Evolutionary conservation across 2,329 filamentous ascomycete species (phyloP).

Genomic region (Hypocreales sp.): DNA sequence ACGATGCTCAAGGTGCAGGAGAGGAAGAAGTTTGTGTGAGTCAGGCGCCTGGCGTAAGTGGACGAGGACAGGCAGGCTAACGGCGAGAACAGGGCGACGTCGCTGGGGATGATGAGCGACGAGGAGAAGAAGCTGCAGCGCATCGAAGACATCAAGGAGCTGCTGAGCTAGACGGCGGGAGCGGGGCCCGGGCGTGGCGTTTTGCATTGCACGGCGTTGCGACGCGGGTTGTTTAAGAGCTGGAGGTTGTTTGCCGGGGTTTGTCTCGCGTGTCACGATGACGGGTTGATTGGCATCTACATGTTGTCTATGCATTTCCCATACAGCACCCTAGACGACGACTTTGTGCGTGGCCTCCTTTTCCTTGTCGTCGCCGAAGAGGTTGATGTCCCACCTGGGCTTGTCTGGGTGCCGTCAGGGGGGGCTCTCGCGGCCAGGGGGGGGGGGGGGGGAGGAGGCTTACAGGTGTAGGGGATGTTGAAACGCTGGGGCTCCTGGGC

Average conservation of each 20-base stretch:
- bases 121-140: slow-evolving; percentile 82
- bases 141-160: slow-evolving; percentile 86
- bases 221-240: too few relatives aligned
- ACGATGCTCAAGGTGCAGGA: slow-evolving; percentile 91
- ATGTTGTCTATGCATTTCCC: too few relatives aligned
- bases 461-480: slow-evolving; percentile 27
- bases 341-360: slow-evolving; percentile 31
- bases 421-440: background rate
- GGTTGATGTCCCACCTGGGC: slow-evolving; percentile 39
- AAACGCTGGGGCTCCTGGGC: slow-evolving; percentile 33
- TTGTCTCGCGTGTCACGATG: too few relatives aligned
- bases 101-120: slow-evolving; percentile 84
- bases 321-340: too few relatives aligned
- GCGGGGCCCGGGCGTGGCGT: too few relatives aligned
- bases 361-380: slow-evolving; percentile 39
- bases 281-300: background rate
- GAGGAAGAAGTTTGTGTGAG: slow-evolving; percentile 87
- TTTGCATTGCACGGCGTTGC: too few relatives aligned
- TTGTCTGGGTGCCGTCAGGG: slow-evolving; percentile 16
- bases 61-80: slow-evolving; percentile 4
- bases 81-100: slow-evolving; percentile 53
- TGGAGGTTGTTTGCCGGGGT: too few relatives aligned
- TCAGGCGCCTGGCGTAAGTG: slow-evolving; percentile 14
- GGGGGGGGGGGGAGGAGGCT: slow-evolving; percentile 7
- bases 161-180: slow-evolving; percentile 59